These are phyloP conservation scores for Dalbergia cochinchinensis DNA, from an alignment of 306 rosid genomes.

Conservation along the genomic window DNA sequence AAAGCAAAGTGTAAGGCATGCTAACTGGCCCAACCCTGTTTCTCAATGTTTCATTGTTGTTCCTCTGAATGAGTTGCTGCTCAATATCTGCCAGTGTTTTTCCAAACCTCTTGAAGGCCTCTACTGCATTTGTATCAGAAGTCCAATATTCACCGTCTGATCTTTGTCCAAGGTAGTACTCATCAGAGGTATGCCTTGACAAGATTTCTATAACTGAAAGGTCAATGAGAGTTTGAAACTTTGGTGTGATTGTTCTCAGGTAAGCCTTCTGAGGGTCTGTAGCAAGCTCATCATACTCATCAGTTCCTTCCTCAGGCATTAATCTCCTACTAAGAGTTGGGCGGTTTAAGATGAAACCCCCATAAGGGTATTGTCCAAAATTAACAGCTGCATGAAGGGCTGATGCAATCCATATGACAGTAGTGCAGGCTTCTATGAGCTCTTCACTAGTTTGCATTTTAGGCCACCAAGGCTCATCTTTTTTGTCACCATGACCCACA, in stretches of 20 bases:
- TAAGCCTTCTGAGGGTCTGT: constrained; percentile 53
- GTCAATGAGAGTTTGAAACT: constrained; percentile 57
- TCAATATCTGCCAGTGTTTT: constrained; percentile 42
- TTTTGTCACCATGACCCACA: constrained; percentile 73
- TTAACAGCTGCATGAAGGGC: constrained; percentile 78
- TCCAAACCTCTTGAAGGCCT: constrained; percentile 51
- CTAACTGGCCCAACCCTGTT: constrained; percentile 71
- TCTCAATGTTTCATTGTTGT: constrained; percentile 42
- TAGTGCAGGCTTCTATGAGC: constrained; percentile 56
- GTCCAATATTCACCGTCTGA: constrained; percentile 48
- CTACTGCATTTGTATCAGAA: constrained; percentile 17
- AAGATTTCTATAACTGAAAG: constrained; percentile 67
- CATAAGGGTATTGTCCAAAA: constrained; percentile 77
- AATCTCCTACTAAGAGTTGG: constrained; percentile 63
- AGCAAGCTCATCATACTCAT: constrained; percentile 62
- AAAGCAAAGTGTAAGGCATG: constrained; percentile 80
- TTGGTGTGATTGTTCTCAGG: constrained; percentile 66
- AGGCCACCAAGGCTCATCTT: constrained; percentile 63
- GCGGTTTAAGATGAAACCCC: constrained; percentile 74
- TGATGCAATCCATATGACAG: constrained; percentile 71
- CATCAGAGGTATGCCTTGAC: constrained; percentile 72
- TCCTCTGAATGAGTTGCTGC: constrained; percentile 40
- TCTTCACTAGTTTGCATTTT: constrained; percentile 57
- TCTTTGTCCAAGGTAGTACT: constrained; percentile 64
- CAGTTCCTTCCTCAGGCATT: constrained; percentile 69